Conservation (phyloP, 805 yeast genomes). For the Metschnikowia rubicola region DNA sequence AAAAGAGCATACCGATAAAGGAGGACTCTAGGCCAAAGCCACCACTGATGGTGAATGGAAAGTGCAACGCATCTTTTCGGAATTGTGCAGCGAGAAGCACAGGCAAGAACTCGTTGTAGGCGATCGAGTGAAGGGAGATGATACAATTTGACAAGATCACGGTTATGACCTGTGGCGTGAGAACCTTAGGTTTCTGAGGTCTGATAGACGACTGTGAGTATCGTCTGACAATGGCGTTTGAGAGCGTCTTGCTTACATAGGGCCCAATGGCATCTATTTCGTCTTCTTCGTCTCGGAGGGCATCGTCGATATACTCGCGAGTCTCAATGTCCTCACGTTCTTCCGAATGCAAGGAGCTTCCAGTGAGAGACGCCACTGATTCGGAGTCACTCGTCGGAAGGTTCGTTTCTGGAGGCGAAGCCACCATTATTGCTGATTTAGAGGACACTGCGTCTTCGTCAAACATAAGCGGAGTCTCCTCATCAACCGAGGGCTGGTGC, state of each 20-base stretch:
- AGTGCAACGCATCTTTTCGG: slow-evolving; percentile 23
- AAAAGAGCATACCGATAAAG: slow-evolving; percentile 33
- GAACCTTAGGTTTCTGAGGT: slow-evolving; percentile 5
- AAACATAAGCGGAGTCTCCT: slow-evolving; percentile 9
- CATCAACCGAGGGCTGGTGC: not conserved
- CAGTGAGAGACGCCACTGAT: slow-evolving; percentile 1
- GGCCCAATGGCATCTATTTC: slow-evolving; percentile 9
- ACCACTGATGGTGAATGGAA: slow-evolving; percentile 36
- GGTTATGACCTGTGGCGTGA: slow-evolving; percentile 30
- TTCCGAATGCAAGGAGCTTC: not conserved
- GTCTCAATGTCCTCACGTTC: not conserved
- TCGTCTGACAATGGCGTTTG: slow-evolving; percentile 15
- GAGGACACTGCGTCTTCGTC: not conserved
- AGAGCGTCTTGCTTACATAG: slow-evolving; percentile 6
- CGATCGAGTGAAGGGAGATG: slow-evolving; percentile 30
- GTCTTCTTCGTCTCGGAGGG: slow-evolving; percentile 2
- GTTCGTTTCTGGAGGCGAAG: not conserved
- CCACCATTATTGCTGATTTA: not conserved
- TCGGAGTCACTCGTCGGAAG: not conserved
- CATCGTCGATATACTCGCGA: not conserved
- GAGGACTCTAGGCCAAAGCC: slow-evolving; percentile 34
- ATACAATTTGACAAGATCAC: slow-evolving; percentile 34
- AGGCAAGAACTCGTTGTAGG: slow-evolving; percentile 36
- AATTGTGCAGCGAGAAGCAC: slow-evolving; percentile 34
- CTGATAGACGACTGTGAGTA: slow-evolving; percentile 13